These are phyloP conservation scores for Chlorella sp. DNA, from an alignment of 139 green algal genomes.

Conservation along the genomic window DNA sequence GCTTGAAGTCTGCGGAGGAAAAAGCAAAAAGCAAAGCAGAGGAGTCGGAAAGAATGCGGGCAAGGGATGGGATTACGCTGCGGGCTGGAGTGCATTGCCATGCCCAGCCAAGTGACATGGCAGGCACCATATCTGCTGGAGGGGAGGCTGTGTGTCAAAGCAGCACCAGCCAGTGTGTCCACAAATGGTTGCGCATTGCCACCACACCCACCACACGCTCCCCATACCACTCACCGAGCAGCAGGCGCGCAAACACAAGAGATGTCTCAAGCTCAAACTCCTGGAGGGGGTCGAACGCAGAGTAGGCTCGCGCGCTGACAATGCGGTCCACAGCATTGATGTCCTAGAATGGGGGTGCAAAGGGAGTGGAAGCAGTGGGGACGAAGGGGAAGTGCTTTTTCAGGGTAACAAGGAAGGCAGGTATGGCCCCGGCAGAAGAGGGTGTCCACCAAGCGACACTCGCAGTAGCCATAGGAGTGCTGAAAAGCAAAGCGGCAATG, in stretches of 20 bases:
- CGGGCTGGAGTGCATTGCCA: too few relatives aligned
- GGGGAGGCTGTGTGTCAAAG: neutral
- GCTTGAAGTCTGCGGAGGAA: conserved; percentile 34
- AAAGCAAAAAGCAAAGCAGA: too few relatives aligned
- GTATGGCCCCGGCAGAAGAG: neutral
- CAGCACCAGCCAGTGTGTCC: neutral
- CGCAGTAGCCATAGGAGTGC: neutral
- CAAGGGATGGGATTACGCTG: too few relatives aligned
- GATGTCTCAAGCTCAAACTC: conserved; percentile 40
- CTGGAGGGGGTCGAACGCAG: conserved; percentile 21
- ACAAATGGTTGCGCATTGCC: too few relatives aligned
- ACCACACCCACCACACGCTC: too few relatives aligned
- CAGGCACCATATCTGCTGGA: neutral
- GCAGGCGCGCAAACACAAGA: conserved; percentile 11
- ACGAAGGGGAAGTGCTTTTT: neutral
- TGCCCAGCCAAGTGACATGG: too few relatives aligned
- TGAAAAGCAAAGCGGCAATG: too few relatives aligned
- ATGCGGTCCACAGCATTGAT: neutral
- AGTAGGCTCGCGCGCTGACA: conserved; percentile 17
- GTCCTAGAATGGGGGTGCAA: neutral
- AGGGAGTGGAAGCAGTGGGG: neutral
- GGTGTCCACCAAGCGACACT: neutral
- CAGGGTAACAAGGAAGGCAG: too few relatives aligned
- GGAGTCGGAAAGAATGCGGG: neutral
- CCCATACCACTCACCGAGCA: conserved; percentile 1